Conservation (phyloP, 331 rosid genomes). For the Stylosanthes scabra region DNA sequence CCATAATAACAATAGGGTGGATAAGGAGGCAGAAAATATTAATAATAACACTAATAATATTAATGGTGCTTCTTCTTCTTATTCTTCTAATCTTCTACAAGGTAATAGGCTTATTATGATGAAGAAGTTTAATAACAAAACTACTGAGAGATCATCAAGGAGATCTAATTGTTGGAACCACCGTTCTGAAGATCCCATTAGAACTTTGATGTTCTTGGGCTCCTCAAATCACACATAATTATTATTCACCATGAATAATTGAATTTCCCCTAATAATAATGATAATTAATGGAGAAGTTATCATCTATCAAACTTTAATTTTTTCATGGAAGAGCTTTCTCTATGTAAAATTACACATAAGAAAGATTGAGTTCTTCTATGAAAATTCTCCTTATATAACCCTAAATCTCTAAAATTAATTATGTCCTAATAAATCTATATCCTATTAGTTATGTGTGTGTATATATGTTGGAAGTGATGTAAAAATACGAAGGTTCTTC, state of each 20-base stretch:
- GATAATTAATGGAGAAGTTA: too few species aligned
- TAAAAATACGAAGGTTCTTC: constrained; percentile 23
- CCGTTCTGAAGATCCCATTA: constrained; percentile 47
- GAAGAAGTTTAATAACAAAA: neutral
- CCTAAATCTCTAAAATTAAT: neutral
- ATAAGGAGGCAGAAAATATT: neutral
- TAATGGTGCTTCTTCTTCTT: too few species aligned
- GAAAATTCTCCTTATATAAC: too few species aligned
- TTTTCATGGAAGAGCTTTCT: too few species aligned
- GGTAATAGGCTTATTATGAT: constrained; percentile 19
- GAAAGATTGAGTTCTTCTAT: too few species aligned
- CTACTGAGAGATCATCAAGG: constrained; percentile 25
- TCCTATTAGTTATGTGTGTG: neutral
- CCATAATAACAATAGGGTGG: neutral
- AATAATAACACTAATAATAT: neutral
- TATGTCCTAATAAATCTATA: too few species aligned
- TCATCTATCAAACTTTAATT: too few species aligned
- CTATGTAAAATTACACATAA: too few species aligned
- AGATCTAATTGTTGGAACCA: constrained; percentile 16
- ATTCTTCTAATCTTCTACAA: neutral
- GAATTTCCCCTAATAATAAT: too few species aligned
- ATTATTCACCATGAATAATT: neutral
- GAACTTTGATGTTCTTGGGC: constrained; percentile 57
- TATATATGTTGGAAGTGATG: constrained; percentile 18
- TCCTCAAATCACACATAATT: constrained; percentile 48